Evolutionary conservation across 768 basidiomycete species (phyloP).

Genomic region (Tylopilus subfusipes): DNA sequence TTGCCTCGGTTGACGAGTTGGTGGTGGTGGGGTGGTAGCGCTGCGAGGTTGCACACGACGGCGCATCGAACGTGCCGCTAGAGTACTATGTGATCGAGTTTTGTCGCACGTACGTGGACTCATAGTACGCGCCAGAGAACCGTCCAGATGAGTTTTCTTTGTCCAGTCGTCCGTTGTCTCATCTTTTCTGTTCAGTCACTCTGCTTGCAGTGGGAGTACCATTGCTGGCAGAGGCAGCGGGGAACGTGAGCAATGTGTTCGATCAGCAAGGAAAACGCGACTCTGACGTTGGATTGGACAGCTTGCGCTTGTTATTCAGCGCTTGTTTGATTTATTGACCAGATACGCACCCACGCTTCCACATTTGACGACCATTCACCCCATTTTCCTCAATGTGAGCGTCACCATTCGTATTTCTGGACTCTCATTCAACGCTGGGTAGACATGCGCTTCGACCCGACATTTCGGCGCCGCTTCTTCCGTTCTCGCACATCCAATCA

Average conservation of each 20-base stretch:
- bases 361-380: slow-evolving; percentile 69
- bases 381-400: slow-evolving; percentile 60
- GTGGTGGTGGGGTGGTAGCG: slow-evolving; percentile 34
- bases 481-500: slow-evolving; percentile 59
- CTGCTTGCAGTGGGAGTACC: slow-evolving; percentile 68
- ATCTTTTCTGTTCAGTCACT: slow-evolving; percentile 31
- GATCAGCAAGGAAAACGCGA: not conserved
- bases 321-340: slow-evolving; percentile 57
- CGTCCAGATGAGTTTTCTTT: slow-evolving; percentile 36
- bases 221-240: slow-evolving; percentile 42
- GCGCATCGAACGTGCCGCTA: slow-evolving; percentile 39
- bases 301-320: slow-evolving; percentile 48
- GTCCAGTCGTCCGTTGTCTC: not conserved
- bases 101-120: slow-evolving; percentile 56
- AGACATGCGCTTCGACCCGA: slow-evolving; percentile 57
- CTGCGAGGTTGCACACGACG: too few species aligned
- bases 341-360: slow-evolving; percentile 57
- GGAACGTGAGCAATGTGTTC: slow-evolving; percentile 46
- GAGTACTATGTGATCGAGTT: slow-evolving; percentile 51
- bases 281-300: slow-evolving; percentile 29
- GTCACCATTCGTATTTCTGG: not conserved
- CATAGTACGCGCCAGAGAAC: slow-evolving; percentile 65
- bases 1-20: not conserved
- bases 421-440: not conserved
- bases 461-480: slow-evolving; percentile 57